Evolutionary conservation across 2,329 filamentous ascomycete genomes (phyloP).

Genomic region (Periconia macrospinosa): DNA sequence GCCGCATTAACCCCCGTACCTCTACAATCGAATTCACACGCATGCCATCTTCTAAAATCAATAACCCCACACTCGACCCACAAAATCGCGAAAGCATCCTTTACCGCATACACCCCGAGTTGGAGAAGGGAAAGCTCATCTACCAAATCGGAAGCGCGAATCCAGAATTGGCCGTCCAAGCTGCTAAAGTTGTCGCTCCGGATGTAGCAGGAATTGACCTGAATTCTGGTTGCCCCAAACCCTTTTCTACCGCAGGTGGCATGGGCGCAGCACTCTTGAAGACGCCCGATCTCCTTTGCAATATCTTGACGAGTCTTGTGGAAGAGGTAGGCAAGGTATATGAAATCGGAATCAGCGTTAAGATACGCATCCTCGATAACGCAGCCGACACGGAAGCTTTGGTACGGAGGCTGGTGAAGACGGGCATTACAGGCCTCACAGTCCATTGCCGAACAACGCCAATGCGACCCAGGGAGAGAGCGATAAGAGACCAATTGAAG

Average conservation of each 20-base stretch:
- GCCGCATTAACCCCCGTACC: slow-evolving; percentile 74
- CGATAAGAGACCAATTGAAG: slow-evolving; percentile 79
- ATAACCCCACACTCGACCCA: slow-evolving; percentile 59
- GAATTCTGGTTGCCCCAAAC: slow-evolving; percentile 97
- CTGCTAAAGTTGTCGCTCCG: slow-evolving; percentile 78
- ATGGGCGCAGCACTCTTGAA: slow-evolving; percentile 93
- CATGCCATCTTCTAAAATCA: slow-evolving; percentile 69
- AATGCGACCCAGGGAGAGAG: slow-evolving; percentile 88
- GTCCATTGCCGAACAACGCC: slow-evolving; percentile 95
- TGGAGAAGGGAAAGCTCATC: slow-evolving; percentile 74
- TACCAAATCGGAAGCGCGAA: slow-evolving; percentile 92
- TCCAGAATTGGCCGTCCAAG: slow-evolving; percentile 79
- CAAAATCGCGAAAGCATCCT: slow-evolving; percentile 67
- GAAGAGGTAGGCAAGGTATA: slow-evolving; percentile 74
- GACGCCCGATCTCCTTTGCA: slow-evolving; percentile 79
- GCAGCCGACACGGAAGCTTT: slow-evolving; percentile 74
- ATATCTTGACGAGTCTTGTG: slow-evolving; percentile 83
- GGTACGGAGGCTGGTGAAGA: slow-evolving; percentile 76
- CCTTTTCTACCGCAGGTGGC: slow-evolving; percentile 88
- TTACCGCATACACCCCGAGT: slow-evolving; percentile 78
- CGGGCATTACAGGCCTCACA: slow-evolving; percentile 89
- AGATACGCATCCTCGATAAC: slow-evolving; percentile 85
- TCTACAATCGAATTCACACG: slow-evolving; percentile 85
- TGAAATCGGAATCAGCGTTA: slow-evolving; percentile 93
- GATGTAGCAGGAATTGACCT: slow-evolving; percentile 95